A percentile compares a stretch with the other conserved stretches of the same genome.
phyloP scores from a whole-genome alignment of 2,329 filamentous ascomycete species.

The Aspergillus viridinutans region DNA sequence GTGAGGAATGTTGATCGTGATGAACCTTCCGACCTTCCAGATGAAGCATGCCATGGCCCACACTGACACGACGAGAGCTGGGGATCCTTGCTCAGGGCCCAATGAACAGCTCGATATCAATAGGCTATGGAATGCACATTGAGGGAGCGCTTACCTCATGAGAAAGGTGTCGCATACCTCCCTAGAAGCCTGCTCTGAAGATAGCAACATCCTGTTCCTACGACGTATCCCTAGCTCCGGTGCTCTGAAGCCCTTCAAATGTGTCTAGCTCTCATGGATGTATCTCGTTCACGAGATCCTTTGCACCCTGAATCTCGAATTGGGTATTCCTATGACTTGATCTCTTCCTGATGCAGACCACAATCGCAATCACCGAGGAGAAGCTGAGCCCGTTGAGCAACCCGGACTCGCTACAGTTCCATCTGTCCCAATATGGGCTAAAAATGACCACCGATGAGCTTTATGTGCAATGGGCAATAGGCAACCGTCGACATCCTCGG shows the following conservation, averaged over 20 bases:
- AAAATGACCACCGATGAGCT: constrained; percentile 27
- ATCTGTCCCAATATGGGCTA: constrained; percentile 23
- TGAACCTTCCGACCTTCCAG: neutral
- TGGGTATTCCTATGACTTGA: neutral
- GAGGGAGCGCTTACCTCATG: neutral
- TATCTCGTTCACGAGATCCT: neutral
- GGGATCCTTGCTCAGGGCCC: neutral
- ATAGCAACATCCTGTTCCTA: neutral
- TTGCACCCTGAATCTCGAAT: neutral
- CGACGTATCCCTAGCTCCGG: neutral
- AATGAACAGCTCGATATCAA: neutral
- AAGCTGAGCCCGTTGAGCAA: constrained; percentile 11
- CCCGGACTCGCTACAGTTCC: constrained; percentile 13
- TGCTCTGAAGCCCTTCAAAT: neutral
- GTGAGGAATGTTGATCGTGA: neutral
- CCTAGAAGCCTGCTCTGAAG: neutral
- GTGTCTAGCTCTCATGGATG: neutral
- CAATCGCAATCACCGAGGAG: constrained; percentile 4
- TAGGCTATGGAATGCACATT: neutral
- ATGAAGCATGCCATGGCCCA: neutral
- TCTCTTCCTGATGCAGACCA: neutral
- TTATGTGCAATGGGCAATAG: constrained; percentile 28
- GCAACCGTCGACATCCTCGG: constrained; percentile 28
- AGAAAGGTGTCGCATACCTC: neutral
- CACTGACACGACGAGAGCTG: neutral